Base-by-base conservation (phyloP, 306 rosid species). In the Quercus mongolica region DNA sequence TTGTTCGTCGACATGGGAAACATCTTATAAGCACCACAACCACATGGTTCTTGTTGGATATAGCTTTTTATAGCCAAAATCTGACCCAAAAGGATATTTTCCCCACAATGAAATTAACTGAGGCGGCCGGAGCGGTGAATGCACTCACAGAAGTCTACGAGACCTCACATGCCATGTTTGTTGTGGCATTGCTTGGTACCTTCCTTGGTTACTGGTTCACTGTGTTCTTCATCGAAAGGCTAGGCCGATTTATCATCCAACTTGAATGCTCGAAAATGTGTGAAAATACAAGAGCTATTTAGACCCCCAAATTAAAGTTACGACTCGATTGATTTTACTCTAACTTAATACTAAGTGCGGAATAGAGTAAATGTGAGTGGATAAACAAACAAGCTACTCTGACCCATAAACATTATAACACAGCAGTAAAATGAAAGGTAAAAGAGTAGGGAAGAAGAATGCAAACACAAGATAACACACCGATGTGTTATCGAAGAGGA, bases 181-280 rank as follows among this genome's bases (percentile, higher is more conserved):
- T 91, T 2, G 73, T 94, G 1, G 97, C 97, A 0, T 52, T 94
- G 75, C 41, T 87, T 0, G 98, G 97, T 1, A 88, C 94, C 1
- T 94, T 90, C 74, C 94, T 94, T 0, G 93, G 97, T 1, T 93
- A 91, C 46, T 93, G 98, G 98, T 86, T 93, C 85, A 90, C 94
- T 0, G 94, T 93, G 1, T 20, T 72, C 65, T 83, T 88, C 77
- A 91, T 93, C 18, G 93, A 91, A 64, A 90, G 69, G 57, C n/a
- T 94, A 0, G 98, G 97, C 0, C 77, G 92, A 2, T 85, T 30
- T 89, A 91, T 83, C 76, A 94, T 94, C 76, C 98, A 91, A 46
- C 86, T 94, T 7, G 28, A 26, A 26, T 26, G 2, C 28, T 26
- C 0, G 2, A 26, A 26, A 26, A 26, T 26, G 28, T 26, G 28